Evolutionary conservation across 306 rosid species (phyloP), one percentile per base, ranked within the genome.

Genomic region (Hippophae tibetana): DNA sequence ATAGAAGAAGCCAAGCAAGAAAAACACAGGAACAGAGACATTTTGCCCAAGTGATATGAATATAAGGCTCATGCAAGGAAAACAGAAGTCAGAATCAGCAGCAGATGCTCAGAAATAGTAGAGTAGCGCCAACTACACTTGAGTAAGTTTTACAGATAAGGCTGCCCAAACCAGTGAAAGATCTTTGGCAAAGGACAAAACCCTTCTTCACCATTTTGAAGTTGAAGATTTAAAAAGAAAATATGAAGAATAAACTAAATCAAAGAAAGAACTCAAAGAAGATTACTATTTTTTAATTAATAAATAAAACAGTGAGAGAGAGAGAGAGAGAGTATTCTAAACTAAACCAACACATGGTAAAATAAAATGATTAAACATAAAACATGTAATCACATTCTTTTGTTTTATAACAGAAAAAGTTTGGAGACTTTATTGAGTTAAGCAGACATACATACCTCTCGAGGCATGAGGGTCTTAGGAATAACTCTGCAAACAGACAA

Each of bases 401-500:
- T 41, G 57, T 31, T 50, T 25, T 31, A 31, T 2, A 73, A 57
- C 56, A 66, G 57, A 67, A 61, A 79, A 80, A 79, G 84, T 60
- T 63, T 68, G 43, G 13, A 61, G 75, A 74, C 90, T 81, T 88
- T 75, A 72, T 64, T 50, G 40, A 69, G 73, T 40, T 50, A 73
- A 78, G 70, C 74, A 72, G 80, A 77, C 81, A 79, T 78, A 77
- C 81, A 79, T 78, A 90, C 98, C 96, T 90, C 98, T 87, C 92
- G 89, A 83, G 98, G 95, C 92, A 87, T 90, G 89, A 90, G 98
- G 75, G 98, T 87, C 92, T 85, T 90, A 84, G 98, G 98, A 85
- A 90, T 90, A 69, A 90, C 92, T 71, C 96, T 90, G 95, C 84
- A 81, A 57, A 74, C 73, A 75, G 81, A 85, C 92, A 87, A 69